phyloP scores from a whole-genome alignment of 2,329 filamentous ascomycete species.

The Colletotrichum chrysophilum region DNA sequence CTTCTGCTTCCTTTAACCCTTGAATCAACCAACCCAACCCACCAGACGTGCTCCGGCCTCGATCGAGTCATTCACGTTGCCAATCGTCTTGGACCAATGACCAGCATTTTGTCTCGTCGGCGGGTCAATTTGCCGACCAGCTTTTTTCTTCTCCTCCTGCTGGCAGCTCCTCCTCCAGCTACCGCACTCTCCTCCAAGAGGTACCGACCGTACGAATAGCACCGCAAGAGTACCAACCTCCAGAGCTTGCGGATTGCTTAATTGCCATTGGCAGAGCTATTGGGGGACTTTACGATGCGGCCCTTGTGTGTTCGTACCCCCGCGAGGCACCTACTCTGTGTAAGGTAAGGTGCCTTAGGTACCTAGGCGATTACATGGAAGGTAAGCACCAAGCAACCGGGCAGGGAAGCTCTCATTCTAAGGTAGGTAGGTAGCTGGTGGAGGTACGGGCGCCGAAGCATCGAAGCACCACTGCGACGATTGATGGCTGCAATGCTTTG shows the following conservation, averaged over 20 bases:
- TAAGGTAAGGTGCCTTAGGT: not conserved
- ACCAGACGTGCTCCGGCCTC: conserved; percentile 6
- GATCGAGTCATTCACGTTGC: conserved; percentile 20
- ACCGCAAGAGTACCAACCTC: not conserved
- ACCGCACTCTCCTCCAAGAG: not conserved
- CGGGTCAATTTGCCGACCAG: conserved; percentile 17
- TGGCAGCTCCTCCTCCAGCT: not conserved
- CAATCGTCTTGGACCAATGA: conserved; percentile 11
- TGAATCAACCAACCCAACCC: conserved; percentile 15
- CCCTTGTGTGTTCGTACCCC: not conserved
- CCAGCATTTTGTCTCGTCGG: not conserved
- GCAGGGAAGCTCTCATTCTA: not conserved
- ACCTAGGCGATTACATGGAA: not conserved
- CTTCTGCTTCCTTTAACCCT: conserved; percentile 5
- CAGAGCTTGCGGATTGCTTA: conserved; percentile 7
- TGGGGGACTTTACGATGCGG: not conserved
- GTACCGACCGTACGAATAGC: not conserved
- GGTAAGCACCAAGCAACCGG: not conserved
- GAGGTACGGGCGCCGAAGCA: not conserved
- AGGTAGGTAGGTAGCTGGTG: not conserved
- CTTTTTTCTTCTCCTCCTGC: not conserved
- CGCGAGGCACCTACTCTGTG: not conserved
- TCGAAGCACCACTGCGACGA: not conserved
- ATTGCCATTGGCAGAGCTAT: conserved; percentile 2
- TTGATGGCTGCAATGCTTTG: not conserved